Evolutionary conservation across 495 filamentous ascomycete species (phyloP), one percentile per base, ranked within the genome.

Genomic region (Aspergillus cavernicola): DNA sequence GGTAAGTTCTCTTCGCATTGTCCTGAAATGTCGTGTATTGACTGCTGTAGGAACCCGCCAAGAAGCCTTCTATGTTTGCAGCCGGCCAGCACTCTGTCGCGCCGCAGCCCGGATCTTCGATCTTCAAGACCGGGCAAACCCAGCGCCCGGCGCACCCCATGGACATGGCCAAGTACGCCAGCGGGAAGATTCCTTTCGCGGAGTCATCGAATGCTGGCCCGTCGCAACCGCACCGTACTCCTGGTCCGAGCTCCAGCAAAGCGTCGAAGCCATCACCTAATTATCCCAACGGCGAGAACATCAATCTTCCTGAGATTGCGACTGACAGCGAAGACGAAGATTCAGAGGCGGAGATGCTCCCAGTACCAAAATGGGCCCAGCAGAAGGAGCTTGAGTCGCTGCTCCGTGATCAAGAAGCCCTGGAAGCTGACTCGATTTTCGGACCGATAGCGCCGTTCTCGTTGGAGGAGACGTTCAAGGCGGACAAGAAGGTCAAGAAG

Each of bases 381-480:
- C 84, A 88, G 1, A 92, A 91, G 8, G 82, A 85, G 46, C 79
- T 99, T 10, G 80, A 85, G 15, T 70, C 74, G 28, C 72, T 86
- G 37, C 76, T 97, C 7, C 70, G 80, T 33, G 66, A 78, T 32
- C 93, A 99, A 65, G 91, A 99, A 65, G 76, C 81, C 15, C 77
- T 88, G 51, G 89, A 97, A 64, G 88, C 89, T 1, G 87, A 92
- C 63, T 78, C 83, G 15, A 85, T 99, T 29, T 99, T 99, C 63
- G 93, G 93, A 1, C 86, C 89, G 2, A 87, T 93, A 40, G 85
- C 79, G 11, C 87, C 87, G 29, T 80, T 97, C 62, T 85, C 88
- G 55, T 88, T 99, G 80, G 93, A 99, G 63, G 91, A 97, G 60
- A 89, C 96, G 38, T 99, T 99, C 73, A 86, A 81, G 63, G 80